Evolutionary conservation across 2,329 filamentous ascomycete genomes (phyloP), one percentile per base, ranked within the genome.

Genomic region (Penicillium brasilianum): DNA sequence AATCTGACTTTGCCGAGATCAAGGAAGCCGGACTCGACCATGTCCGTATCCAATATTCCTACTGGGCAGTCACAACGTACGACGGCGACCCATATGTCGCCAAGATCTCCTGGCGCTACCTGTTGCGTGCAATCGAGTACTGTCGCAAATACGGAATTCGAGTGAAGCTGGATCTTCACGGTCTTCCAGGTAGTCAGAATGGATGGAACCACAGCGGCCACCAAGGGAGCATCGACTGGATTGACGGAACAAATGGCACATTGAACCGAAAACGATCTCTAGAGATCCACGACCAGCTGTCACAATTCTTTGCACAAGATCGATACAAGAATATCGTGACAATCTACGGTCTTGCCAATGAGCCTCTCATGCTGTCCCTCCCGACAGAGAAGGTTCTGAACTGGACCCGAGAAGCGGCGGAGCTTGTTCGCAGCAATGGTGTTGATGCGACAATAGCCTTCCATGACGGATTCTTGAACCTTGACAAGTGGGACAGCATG

Each of bases 131-230:
- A 10, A 97, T 99, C 67, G 95, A 99, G 76, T 99, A 92, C 85
- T 92, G 91, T 48, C 90, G 95, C 28, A 93, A 96, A 72, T 90
- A 97, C 75, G 95, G 95, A 0, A 82, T 99, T 4, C 90, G 95
- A 1, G 88, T 99, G 43, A 98, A 98, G 65, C 86, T 99, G 4
- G 95, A 99, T 75, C 80, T 97, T 4, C 95, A 99, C 78, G 93
- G 85, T n/a, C 82, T 95, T 0, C 94, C 94, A 0, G 95, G 95
- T 0, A 94, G 90, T 62, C 95, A 98, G 73, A 99, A 99, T 71
- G 95, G 95, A 1, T 98, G 94, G 94, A 97, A 97, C 71, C 95
- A 99, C 77, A 96, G 91, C 68, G 95, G 95, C 0, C 87, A 88
- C 10, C 89, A 90, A 74, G 94, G 95, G 1, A 63, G 78, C 1